These are phyloP conservation scores for Trichoderma atroviride DNA, from an alignment of 2,329 filamentous ascomycete species.

Conservation along the genomic window DNA sequence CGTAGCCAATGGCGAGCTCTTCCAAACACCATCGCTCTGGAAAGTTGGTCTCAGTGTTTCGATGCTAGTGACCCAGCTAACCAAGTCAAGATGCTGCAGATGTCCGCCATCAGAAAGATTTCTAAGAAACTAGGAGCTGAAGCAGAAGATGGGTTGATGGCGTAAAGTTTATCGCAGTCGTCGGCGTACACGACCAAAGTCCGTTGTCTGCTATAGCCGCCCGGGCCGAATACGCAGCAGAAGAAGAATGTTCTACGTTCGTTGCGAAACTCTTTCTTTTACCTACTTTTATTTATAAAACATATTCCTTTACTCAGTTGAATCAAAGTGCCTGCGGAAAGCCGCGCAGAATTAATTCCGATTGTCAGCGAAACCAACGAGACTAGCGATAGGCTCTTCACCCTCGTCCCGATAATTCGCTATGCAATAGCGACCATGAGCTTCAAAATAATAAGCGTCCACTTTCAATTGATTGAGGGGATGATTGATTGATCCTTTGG, in stretches of 20 bases:
- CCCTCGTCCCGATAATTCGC: not conserved
- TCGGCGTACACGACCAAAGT: not conserved
- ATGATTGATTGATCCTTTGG: not conserved
- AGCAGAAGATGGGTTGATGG: not conserved
- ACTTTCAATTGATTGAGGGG: not conserved
- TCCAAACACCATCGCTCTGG: not conserved
- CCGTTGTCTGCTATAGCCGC: not conserved
- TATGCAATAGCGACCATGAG: not conserved
- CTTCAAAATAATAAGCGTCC: not conserved
- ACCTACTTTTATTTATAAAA: not conserved
- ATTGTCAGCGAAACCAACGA: not conserved
- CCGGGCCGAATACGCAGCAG: constrained; percentile 1
- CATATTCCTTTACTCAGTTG: not conserved
- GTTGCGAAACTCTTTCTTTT: not conserved
- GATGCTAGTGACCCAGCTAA: constrained; percentile 2
- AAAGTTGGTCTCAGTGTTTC: not conserved
- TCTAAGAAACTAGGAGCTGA: not conserved
- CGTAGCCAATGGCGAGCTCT: constrained; percentile 9
- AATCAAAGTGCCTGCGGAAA: not conserved
- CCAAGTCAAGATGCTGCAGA: not conserved
- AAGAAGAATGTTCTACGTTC: not conserved
- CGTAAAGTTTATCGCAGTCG: constrained; percentile 11
- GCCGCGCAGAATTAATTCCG: not conserved
- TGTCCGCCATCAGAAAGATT: not conserved
- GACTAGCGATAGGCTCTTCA: not conserved